Conservation (phyloP, 371 early-diverging fungal species). For the Syncephalastrum racemosum region DNA sequence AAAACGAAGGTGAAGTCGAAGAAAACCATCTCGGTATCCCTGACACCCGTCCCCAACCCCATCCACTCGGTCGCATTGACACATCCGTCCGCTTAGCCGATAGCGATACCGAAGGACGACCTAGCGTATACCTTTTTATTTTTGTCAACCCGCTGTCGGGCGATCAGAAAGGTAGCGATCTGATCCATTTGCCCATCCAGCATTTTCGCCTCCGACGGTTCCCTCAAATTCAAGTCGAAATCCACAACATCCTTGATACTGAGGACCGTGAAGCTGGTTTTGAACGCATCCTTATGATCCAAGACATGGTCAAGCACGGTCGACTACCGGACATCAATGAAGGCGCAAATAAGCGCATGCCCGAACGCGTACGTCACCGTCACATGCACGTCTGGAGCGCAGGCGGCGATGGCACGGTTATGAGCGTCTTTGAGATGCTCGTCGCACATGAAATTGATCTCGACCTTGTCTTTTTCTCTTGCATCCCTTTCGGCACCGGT, state of each 20-base stretch:
- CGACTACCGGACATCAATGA: slow-evolving; percentile 15
- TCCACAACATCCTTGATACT: slow-evolving; percentile 56
- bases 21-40: too few species aligned
- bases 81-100: slow-evolving; percentile 22
- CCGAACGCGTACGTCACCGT: slow-evolving; percentile 12
- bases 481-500: slow-evolving; percentile 69
- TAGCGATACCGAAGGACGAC: slow-evolving; percentile 31
- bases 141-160: slow-evolving; percentile 67
- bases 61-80: slow-evolving; percentile 7
- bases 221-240: slow-evolving; percentile 62
- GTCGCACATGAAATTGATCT: slow-evolving; percentile 50
- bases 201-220: slow-evolving; percentile 57
- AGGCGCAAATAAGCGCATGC: too few species aligned
- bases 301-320: slow-evolving; percentile 26
- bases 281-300: slow-evolving; percentile 31
- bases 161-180: slow-evolving; percentile 53
- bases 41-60: too few species aligned
- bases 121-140: slow-evolving; percentile 56
- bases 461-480: slow-evolving; percentile 58
- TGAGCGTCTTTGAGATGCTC: slow-evolving; percentile 56
- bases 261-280: slow-evolving; percentile 46
- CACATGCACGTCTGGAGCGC: slow-evolving; percentile 70
- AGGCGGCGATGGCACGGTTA: slow-evolving; percentile 71
- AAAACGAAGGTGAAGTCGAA: too few species aligned
- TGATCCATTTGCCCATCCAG: slow-evolving; percentile 51